These are phyloP conservation scores for Diplodia scrobiculata DNA, from an alignment of 2,329 filamentous ascomycete species.

Conservation along the genomic window DNA sequence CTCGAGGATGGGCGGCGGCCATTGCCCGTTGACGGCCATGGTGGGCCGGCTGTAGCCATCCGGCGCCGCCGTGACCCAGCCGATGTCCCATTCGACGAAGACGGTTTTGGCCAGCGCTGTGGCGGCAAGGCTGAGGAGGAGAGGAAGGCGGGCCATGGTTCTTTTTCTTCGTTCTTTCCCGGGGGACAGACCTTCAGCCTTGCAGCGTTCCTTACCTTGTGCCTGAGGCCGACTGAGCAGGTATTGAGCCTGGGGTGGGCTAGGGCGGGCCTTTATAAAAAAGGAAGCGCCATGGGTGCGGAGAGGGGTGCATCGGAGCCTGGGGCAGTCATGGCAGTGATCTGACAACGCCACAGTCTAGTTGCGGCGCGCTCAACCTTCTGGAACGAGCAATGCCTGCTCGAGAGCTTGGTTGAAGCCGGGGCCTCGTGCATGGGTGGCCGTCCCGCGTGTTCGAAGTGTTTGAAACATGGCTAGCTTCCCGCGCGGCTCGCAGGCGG, in stretches of 20 bases:
- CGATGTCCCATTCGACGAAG: conserved; percentile 67
- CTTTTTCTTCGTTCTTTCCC: not conserved
- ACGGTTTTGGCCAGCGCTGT: conserved; percentile 43
- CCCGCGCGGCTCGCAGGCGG: not conserved
- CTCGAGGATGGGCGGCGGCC: conserved; percentile 68
- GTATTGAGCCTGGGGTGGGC: not conserved
- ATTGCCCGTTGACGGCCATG: conserved; percentile 75
- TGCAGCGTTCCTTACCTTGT: not conserved
- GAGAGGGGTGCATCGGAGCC: conserved; percentile 2
- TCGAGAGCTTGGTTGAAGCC: conserved; percentile 8
- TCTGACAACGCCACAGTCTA: not conserved
- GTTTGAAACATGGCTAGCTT: conserved; percentile 7
- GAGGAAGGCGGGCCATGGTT: conserved; percentile 1
- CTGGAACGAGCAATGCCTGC: conserved; percentile 3
- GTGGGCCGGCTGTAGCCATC: conserved; percentile 66
- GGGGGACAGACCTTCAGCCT: not conserved
- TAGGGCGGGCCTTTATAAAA: not conserved
- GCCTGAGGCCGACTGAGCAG: conserved; percentile 6
- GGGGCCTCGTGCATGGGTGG: conserved; percentile 11
- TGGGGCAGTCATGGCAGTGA: not conserved
- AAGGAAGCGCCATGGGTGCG: not conserved
- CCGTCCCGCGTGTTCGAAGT: conserved; percentile 1
- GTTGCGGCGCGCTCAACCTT: conserved; percentile 11
- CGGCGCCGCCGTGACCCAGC: conserved; percentile 71
- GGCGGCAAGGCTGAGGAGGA: conserved; percentile 2